Evolutionary conservation across 2,329 filamentous ascomycete species (phyloP), one percentile per base, ranked within the genome.

Genomic region (Ilyonectria robusta): DNA sequence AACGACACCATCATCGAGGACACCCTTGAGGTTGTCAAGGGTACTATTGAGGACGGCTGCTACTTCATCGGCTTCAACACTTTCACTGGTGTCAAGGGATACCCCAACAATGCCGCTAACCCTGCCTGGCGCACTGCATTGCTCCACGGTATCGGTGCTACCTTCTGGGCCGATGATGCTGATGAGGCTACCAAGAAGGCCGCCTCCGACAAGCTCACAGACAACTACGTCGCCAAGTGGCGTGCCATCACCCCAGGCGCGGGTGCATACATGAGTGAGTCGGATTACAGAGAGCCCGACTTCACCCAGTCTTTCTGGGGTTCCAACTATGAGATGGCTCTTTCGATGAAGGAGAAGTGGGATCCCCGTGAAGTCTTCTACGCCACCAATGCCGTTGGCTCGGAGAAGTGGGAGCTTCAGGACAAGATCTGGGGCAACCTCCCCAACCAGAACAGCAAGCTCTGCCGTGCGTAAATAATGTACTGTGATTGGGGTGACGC

Each of bases 201-300:
- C 1, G 50, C 54, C 9, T 69, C 67, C 0, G 60, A 62, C 26
- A 69, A 61, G 51, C 48, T 70, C 21, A 69, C 64, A 35, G 23
- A 50, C n/a, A 61, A 65, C 26, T 69, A 47, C 53, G 51, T 70
- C 15, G 48, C 59, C 31, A 68, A 65, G 7, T 69, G 66, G 64
- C 48, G 67, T 17, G 67, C 65, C 1, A 69, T 70, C 2, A 73
- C 83, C 0, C 83, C 83, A 4, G 82, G 79, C 1, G 76, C 76
- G 1, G 84, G 85, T 5, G 78, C 83, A 5, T 87, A 87, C 68
- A 75, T 85, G 72, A 87, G 87, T 67, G 87, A 89, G 78, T 84
- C 80, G 2, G 84, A 88, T 73, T 82, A 85, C 47, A 79, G 81
- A 65, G 81, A 87, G 73, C 81, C 81, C 1, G 70, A 84, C 61